Percentiles rank a stretch among this genome's conserved stretches.
Evolutionary conservation across 169 alveolate genomes (phyloP).

Genomic region (Plasmodium ovale): DNA sequence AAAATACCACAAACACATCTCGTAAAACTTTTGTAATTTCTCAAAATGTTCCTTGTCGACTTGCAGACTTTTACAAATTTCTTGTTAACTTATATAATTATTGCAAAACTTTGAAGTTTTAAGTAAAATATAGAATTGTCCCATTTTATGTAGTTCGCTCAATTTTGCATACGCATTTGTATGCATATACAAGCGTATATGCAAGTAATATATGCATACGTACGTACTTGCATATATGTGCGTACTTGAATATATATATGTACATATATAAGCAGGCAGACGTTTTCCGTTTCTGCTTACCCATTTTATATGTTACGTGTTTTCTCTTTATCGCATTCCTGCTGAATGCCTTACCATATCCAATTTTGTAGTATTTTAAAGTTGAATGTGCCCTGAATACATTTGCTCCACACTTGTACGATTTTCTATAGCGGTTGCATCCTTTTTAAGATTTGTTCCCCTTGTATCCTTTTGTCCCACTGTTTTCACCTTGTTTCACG

Average conservation of each 20-base stretch:
- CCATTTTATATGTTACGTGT: no score
- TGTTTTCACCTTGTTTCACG: not conserved
- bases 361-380: no score
- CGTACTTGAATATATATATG: not conserved
- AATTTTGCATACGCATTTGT: conserved; percentile 17
- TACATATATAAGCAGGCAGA: not conserved
- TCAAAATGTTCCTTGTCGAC: not conserved
- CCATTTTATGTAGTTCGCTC: not conserved
- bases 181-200: not conserved
- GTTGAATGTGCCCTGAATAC: no score
- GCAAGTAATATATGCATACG: not conserved
- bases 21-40: not conserved
- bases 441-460: conserved; percentile 3
- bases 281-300: not conserved
- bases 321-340: no score
- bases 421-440: conserved; percentile 1
- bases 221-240: not conserved
- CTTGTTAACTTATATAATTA: conserved; percentile 15
- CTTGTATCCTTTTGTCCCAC: not conserved
- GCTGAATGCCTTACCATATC: no score
- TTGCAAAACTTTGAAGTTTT: conserved; percentile 16
- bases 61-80: not conserved
- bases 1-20: not conserved
- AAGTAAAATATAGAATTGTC: not conserved
- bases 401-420: not conserved